phyloP scores from a whole-genome alignment of 2,329 filamentous ascomycete genomes.

The Fusarium albidum region DNA sequence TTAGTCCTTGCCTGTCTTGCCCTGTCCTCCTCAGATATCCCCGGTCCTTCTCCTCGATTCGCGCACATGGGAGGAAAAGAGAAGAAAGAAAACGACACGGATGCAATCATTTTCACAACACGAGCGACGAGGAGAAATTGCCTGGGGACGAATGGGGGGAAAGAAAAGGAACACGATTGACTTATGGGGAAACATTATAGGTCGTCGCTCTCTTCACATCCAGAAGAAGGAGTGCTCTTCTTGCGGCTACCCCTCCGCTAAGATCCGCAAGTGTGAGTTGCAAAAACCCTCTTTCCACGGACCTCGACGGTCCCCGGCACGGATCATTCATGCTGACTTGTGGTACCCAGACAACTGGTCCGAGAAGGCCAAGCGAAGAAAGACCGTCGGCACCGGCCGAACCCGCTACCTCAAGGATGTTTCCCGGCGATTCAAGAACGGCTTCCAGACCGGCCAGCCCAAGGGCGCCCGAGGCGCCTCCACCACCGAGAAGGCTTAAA shows the following conservation, averaged over 20 bases:
- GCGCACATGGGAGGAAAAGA: conserved; percentile 15
- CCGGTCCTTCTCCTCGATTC: conserved; percentile 25
- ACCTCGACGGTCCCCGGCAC: conserved; percentile 12
- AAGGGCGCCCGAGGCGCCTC: conserved; percentile 79
- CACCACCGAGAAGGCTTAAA: conserved; percentile 47
- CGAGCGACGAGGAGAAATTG: conserved; percentile 29
- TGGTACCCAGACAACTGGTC: conserved; percentile 96
- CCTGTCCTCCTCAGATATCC: conserved; percentile 22
- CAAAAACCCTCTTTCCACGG: conserved; percentile 9
- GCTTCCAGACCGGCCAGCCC: conserved; percentile 90
- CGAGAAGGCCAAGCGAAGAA: conserved; percentile 99
- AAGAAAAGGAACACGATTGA: conserved; percentile 19
- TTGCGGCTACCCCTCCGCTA: conserved; percentile 97
- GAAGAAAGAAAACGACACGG: conserved; percentile 18
- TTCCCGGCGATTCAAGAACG: conserved; percentile 95
- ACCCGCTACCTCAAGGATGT: conserved; percentile 95
- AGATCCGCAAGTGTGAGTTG: conserved; percentile 99
- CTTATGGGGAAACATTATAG: conserved; percentile 56
- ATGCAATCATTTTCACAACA: conserved; percentile 12
- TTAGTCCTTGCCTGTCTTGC: conserved; percentile 68
- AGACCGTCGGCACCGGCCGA: conserved; percentile 97
- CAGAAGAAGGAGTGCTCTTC: conserved; percentile 98
- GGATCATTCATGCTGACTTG: conserved; percentile 33
- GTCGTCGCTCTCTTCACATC: conserved; percentile 97
- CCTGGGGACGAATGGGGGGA: no score